These are phyloP conservation scores for Solanum etuberosum DNA, from an alignment of 257 asterid genomes.

Conservation along the genomic window DNA sequence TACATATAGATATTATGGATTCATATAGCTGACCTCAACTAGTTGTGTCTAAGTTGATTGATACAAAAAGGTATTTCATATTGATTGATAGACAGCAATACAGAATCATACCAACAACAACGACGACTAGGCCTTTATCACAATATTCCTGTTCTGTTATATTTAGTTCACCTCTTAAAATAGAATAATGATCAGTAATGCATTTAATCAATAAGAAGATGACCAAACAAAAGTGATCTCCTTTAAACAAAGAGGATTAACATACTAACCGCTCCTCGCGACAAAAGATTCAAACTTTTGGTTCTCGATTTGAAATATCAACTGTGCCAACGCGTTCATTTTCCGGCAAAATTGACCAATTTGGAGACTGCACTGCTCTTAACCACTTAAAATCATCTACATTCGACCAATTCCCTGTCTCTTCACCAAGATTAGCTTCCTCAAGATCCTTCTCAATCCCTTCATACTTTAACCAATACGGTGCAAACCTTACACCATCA, in stretches of 20 bases:
- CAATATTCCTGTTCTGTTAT: not conserved
- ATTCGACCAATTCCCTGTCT: conserved; percentile 74
- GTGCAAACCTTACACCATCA: conserved; percentile 55
- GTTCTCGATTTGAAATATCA: conserved; percentile 19
- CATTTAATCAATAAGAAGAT: not conserved
- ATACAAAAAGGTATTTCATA: not conserved
- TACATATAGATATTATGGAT: not conserved
- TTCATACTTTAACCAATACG: conserved; percentile 51
- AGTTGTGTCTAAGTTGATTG: not conserved
- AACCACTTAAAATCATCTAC: conserved; percentile 89
- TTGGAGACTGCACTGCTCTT: conserved; percentile 79
- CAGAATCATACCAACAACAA: not conserved
- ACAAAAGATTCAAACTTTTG: not conserved
- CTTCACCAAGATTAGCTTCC: conserved; percentile 68
- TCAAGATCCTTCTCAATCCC: conserved; percentile 55
- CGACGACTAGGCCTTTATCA: not conserved
- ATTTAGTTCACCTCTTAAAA: not conserved
- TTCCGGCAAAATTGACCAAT: conserved; percentile 69
- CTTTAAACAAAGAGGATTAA: not conserved
- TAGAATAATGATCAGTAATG: not conserved
- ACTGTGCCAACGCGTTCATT: conserved; percentile 29
- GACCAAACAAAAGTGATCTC: not conserved
- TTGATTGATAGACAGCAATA: not conserved
- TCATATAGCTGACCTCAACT: not conserved
- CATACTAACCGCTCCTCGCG: not conserved